Conservation (phyloP, 2,329 filamentous ascomycete genomes). For the Geoglossum cookeanum region DNA sequence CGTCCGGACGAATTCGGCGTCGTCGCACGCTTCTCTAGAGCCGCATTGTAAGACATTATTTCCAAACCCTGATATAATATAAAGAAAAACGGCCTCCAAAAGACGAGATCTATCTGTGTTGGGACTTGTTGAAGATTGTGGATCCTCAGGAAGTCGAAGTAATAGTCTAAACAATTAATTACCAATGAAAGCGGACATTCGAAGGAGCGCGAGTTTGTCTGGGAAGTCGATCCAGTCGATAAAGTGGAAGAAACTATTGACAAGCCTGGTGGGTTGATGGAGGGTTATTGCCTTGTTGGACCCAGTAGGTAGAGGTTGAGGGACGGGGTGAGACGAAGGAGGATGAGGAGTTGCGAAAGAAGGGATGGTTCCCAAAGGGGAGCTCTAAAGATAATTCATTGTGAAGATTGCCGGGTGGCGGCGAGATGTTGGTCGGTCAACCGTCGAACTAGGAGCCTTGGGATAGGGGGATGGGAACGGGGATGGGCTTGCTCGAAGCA, state of each 20-base stretch:
- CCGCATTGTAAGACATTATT: constrained; percentile 1
- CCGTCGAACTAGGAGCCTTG: not conserved
- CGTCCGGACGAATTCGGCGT: not conserved
- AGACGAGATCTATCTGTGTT: not conserved
- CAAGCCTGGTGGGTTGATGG: not conserved
- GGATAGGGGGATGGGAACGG: not conserved
- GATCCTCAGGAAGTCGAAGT: not conserved
- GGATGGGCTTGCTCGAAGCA: not conserved
- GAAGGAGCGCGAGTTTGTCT: not conserved
- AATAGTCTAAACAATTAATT: not conserved
- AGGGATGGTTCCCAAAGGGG: not conserved
- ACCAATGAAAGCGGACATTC: not conserved
- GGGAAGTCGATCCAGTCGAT: not conserved
- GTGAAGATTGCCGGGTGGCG: not conserved
- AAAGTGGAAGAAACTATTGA: not conserved
- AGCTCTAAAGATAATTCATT: constrained; percentile 2
- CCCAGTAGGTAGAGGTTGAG: not conserved
- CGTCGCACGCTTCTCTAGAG: not conserved
- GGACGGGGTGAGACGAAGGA: not conserved
- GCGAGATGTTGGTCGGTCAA: not conserved
- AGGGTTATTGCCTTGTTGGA: not conserved
- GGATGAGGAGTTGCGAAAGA: not conserved
- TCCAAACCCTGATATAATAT: not conserved
- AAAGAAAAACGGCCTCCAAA: not conserved
- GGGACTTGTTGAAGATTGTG: not conserved